phyloP scores from a whole-genome alignment of 169 alveolate species.

The Plasmodium vinckei region DNA sequence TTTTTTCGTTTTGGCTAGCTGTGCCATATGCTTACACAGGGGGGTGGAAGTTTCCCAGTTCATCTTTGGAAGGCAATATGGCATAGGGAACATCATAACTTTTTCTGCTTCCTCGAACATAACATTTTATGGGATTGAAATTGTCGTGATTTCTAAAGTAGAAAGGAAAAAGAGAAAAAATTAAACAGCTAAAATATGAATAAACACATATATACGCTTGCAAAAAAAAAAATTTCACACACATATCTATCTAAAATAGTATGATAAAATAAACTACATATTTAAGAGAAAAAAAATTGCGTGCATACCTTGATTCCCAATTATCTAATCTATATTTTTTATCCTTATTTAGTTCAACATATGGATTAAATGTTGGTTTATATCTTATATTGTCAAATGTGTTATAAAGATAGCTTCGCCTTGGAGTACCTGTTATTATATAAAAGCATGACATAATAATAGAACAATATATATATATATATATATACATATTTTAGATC shows the following conservation, averaged over 20 bases:
- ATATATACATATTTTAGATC: neutral
- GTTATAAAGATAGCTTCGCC: slow-evolving; percentile 88
- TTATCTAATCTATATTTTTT: slow-evolving; percentile 88
- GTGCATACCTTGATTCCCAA: slow-evolving; percentile 89
- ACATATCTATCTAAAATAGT: too few species aligned
- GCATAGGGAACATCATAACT: slow-evolving; percentile 86
- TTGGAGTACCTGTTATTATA: slow-evolving; percentile 85
- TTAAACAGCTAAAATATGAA: neutral
- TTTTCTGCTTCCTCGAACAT: slow-evolving; percentile 89
- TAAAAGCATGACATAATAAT: neutral
- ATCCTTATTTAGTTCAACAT: slow-evolving; percentile 86
- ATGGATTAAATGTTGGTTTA: slow-evolving; percentile 90
- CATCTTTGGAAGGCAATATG: slow-evolving; percentile 89
- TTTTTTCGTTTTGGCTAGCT: neutral
- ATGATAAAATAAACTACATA: neutral
- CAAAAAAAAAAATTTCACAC: neutral
- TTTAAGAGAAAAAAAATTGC: slow-evolving; percentile 1
- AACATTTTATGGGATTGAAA: slow-evolving; percentile 87
- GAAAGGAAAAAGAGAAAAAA: neutral
- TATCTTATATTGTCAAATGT: slow-evolving; percentile 88
- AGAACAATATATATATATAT: neutral
- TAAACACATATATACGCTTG: neutral
- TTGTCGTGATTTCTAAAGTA: slow-evolving; percentile 87
- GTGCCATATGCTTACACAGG: slow-evolving; percentile 79
- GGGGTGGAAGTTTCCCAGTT: slow-evolving; percentile 92